Conservation (phyloP, 1,284 basidiomycete genomes). For the Cerrena zonata region DNA sequence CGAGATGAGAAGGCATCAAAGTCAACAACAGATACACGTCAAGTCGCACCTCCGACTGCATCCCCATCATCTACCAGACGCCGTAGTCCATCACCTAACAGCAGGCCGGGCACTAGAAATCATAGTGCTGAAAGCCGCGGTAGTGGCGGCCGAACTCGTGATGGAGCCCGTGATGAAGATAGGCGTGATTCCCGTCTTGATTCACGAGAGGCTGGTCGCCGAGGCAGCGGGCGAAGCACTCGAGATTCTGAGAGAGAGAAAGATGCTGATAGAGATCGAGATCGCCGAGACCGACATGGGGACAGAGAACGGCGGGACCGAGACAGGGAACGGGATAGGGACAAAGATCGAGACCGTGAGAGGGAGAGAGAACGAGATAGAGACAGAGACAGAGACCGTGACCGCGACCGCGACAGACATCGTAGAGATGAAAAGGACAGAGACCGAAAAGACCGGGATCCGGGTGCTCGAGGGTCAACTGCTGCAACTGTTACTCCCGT, state of each 20-base stretch:
- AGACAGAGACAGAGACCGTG: slow-evolving; percentile 36
- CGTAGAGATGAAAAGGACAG: slow-evolving; percentile 46
- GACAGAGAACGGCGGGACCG: slow-evolving; percentile 28
- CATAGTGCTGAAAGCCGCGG: slow-evolving; percentile 66
- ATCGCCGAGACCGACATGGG: slow-evolving; percentile 27
- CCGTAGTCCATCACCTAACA: slow-evolving; percentile 61
- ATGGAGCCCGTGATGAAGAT: slow-evolving; percentile 46
- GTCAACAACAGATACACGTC: slow-evolving; percentile 32
- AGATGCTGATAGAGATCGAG: slow-evolving; percentile 32
- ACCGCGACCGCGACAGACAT: slow-evolving; percentile 38
- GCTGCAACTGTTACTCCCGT: slow-evolving; percentile 13
- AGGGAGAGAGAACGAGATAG: slow-evolving; percentile 31
- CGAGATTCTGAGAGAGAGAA: slow-evolving; percentile 30
- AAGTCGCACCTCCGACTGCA: slow-evolving; percentile 36
- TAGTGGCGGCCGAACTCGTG: slow-evolving; percentile 56
- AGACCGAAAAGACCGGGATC: slow-evolving; percentile 37
- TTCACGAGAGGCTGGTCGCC: slow-evolving; percentile 26
- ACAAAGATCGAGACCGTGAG: slow-evolving; percentile 29
- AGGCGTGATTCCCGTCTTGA: slow-evolving; percentile 46
- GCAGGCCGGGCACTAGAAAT: slow-evolving; percentile 64
- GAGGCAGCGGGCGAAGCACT: slow-evolving; percentile 24
- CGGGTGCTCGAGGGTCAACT: slow-evolving; percentile 16
- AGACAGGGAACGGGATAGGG: slow-evolving; percentile 39
- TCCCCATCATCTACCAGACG: slow-evolving; percentile 39
- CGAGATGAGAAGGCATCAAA: slow-evolving; percentile 22